phyloP scores from a whole-genome alignment of 352 stramenopile genomes.

The Phytopythium montanum region DNA sequence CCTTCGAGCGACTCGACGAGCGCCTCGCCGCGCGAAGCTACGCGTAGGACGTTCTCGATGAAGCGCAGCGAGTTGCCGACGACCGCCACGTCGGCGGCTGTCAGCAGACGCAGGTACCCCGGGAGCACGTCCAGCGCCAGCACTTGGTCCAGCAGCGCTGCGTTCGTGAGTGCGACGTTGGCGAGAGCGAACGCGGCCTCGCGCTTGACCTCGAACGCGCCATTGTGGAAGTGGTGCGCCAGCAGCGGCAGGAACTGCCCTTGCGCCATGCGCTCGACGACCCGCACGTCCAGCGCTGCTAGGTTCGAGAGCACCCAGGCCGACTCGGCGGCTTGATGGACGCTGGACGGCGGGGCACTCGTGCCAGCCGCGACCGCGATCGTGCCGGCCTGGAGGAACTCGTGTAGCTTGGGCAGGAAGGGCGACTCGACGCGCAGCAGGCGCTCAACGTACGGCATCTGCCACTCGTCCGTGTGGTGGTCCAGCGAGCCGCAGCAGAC shows the following conservation, averaged over 20 bases:
- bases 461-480: constrained; percentile 73
- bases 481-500: constrained; percentile 66
- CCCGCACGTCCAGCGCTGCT: constrained; percentile 41
- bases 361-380: constrained; percentile 13
- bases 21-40: constrained; percentile 46
- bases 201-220: constrained; percentile 62
- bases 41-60: constrained; percentile 72
- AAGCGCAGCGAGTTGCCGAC: constrained; percentile 77
- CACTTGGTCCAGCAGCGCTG: constrained; percentile 41
- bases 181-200: constrained; percentile 72
- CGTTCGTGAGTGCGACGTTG: constrained; percentile 68
- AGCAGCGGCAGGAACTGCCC: constrained; percentile 54
- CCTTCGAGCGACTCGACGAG: constrained; percentile 60
- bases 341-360: constrained; percentile 20
- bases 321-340: constrained; percentile 52
- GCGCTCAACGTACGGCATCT: constrained; percentile 52
- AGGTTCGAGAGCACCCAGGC: constrained; percentile 82
- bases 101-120: constrained; percentile 54
- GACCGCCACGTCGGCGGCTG: constrained; percentile 54
- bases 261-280: constrained; percentile 57
- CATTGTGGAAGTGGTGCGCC: constrained; percentile 48
- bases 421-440: constrained; percentile 41
- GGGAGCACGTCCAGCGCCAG: constrained; percentile 56
- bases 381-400: constrained; percentile 40
- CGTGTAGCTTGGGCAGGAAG: constrained; percentile 54